Conservation (phyloP, 2,329 filamentous ascomycete genomes). For the Beauveria caledonica region DNA sequence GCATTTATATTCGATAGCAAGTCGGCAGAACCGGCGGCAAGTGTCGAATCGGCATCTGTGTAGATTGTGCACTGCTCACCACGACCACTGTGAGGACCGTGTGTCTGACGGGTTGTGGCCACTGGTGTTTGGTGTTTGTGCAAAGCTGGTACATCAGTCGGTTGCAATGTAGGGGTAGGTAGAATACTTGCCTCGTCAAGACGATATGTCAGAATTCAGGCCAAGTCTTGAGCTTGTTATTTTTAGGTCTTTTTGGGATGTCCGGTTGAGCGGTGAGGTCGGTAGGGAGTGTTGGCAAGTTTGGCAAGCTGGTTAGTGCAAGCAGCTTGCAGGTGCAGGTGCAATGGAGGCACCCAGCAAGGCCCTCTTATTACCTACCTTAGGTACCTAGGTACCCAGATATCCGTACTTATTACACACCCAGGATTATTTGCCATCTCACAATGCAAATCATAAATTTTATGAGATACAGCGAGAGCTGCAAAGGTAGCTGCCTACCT, state of each 20-base stretch:
- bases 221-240: neutral
- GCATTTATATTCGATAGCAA: neutral
- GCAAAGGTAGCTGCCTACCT: too few species aligned
- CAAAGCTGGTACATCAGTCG: neutral
- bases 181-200: neutral
- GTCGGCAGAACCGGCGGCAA: neutral
- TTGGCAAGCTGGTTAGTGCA: neutral
- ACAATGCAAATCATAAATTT: too few species aligned
- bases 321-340: neutral
- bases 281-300: too few species aligned
- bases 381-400: too few species aligned
- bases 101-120: neutral
- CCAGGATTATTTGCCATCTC: too few species aligned
- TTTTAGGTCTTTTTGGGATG: neutral
- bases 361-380: too few species aligned
- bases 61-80: neutral
- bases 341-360: neutral
- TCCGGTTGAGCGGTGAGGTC: neutral
- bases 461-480: too few species aligned
- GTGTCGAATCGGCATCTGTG: neutral
- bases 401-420: too few species aligned
- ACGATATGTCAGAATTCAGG: neutral
- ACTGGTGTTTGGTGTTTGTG: neutral
- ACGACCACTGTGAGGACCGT: neutral
- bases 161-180: neutral